phyloP scores from a whole-genome alignment of 257 asterid species.

The Linderniella brevidens region DNA sequence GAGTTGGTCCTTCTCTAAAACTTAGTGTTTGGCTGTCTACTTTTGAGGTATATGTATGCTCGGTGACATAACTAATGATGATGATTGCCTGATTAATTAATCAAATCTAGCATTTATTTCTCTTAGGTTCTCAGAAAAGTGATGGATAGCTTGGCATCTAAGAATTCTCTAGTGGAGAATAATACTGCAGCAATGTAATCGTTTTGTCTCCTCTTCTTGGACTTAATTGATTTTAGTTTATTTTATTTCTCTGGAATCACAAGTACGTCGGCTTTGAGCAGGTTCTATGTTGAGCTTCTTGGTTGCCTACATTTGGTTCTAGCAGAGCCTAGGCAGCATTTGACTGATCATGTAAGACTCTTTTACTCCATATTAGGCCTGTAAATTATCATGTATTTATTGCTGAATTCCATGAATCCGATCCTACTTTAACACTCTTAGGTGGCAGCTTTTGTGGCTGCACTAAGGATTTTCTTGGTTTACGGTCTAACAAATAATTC shows the following conservation, averaged over 20 bases:
- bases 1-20: conserved; percentile 48
- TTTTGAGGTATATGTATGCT: conserved; percentile 38
- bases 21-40: conserved; percentile 60
- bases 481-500: conserved; percentile 58
- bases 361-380: conserved; percentile 8
- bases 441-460: conserved; percentile 79
- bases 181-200: conserved; percentile 37
- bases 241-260: conserved; percentile 14
- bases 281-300: conserved; percentile 73
- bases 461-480: conserved; percentile 51
- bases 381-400: conserved; percentile 3
- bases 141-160: conserved; percentile 60
- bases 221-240: conserved; percentile 13
- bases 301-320: conserved; percentile 78
- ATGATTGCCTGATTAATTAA: conserved; percentile 12
- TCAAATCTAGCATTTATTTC: conserved; percentile 18
- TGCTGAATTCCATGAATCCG: conserved; percentile 8
- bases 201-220: conserved; percentile 9
- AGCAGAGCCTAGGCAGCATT: conserved; percentile 49
- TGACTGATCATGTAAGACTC: conserved; percentile 63
- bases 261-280: conserved; percentile 23
- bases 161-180: conserved; percentile 38
- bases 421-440: conserved; percentile 14
- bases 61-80: conserved; percentile 3
- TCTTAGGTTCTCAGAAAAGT: conserved; percentile 55